Base-by-base conservation (phyloP, 768 basidiomycete species). In the Panus rudis region DNA sequence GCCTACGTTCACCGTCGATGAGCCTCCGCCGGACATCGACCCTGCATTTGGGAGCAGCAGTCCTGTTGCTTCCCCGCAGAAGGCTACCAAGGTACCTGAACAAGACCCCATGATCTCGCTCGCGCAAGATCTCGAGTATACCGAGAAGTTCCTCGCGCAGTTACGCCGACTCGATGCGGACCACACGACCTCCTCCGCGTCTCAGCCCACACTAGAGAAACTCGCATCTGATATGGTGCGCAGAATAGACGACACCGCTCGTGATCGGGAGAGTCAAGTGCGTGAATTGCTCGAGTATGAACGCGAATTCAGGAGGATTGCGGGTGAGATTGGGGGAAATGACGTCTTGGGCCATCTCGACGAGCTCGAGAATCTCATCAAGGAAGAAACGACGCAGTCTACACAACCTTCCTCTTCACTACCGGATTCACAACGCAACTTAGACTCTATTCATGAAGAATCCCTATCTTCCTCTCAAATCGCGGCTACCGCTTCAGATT, bases 261-360 rank as follows among this genome's bases (percentile, higher is more conserved):
- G 80, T 37, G 81, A 88, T 53, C 76, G 90, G 44, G 90, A 92
- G 59, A 73, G 71, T 3, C 90, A 92, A 63, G 76, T 89, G 4
- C 81, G 90, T 40, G 85, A 81, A 55, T 63, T 92, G 41, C 65
- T 81, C 26, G 84, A 81, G 49, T 84, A 73, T 56, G 89, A 92
- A 55, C 75, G 87, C 41, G 83, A 91, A 61, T 78, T 92, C 55
- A 73, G 76, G 51, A 78, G 79, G 57, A 84, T 89, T 52, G 77
- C 80, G 2, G 78, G 75, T 4, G 87, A 90, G 60, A 76, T 86
- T 14, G 84, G 84, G 28, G 89, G 89, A 16, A 73, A 66, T 28
- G 88, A 91, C 28, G 78, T 77, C 8, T 68, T 92, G 8, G 77
- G 78, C 10, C 70, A 72, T 50, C 65, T 92, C 41, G 85, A 90